These are phyloP conservation scores for Beauveria pseudobassiana DNA, from an alignment of 2,329 filamentous ascomycete species.

Conservation along the genomic window DNA sequence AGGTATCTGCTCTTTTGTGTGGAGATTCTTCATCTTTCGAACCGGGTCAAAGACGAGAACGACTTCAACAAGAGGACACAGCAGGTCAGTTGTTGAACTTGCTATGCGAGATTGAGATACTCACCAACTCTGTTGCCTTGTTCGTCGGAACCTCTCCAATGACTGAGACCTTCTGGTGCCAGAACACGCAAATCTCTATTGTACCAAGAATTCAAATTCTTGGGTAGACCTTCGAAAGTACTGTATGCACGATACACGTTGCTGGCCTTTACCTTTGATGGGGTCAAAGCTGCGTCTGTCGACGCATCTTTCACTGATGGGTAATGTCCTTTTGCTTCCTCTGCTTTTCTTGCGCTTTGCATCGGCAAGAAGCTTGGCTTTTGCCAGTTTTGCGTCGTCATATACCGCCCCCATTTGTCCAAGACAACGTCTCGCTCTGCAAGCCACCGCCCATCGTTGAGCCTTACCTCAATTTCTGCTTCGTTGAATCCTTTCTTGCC, in stretches of 20 bases:
- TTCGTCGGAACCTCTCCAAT: constrained; percentile 18
- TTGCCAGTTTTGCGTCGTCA: constrained; percentile 15
- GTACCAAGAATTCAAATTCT: constrained; percentile 17
- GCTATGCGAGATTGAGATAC: background rate
- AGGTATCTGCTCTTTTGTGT: constrained; percentile 15
- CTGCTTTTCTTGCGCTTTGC: constrained; percentile 3
- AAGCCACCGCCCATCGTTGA: constrained; percentile 19
- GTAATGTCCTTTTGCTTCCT: constrained; percentile 2
- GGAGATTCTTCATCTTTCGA: constrained; percentile 18
- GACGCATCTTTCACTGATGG: background rate
- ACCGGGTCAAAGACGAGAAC: constrained; percentile 19
- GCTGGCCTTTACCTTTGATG: constrained; percentile 16
- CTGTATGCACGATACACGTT: constrained; percentile 23
- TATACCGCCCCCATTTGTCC: constrained; percentile 17
- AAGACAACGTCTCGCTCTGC: constrained; percentile 17
- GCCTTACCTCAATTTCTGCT: constrained; percentile 18
- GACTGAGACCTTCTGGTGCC: constrained; percentile 20
- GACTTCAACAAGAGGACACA: constrained; percentile 13
- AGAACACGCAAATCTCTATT: constrained; percentile 22
- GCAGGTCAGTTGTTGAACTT: background rate
- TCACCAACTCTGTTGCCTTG: constrained; percentile 17
- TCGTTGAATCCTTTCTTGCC: constrained; percentile 20
- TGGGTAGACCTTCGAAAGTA: constrained; percentile 19
- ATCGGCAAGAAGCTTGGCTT: background rate
- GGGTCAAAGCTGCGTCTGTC: background rate